Evolutionary conservation across 2,329 filamentous ascomycete genomes (phyloP), one percentile per base, ranked within the genome.

Genomic region (Aspergillus unguis): DNA sequence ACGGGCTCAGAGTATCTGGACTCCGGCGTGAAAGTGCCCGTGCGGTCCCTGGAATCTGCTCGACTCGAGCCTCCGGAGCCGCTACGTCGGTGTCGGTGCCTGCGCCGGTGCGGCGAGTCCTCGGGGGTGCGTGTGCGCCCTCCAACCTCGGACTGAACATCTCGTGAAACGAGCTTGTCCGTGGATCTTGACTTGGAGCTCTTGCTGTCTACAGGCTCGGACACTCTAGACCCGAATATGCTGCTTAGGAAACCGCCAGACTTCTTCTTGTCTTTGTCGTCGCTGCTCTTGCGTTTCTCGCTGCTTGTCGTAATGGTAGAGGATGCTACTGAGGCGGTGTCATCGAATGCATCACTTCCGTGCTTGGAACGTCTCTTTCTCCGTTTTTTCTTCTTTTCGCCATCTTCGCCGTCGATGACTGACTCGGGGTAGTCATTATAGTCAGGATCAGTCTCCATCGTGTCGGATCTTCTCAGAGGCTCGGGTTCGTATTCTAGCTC

Each of bases 161-260:
- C 68, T 8, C 65, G 65, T 45, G 65, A 62, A 17, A 58, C 52
- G 26, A 52, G 58, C 44, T 64, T 68, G 40, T 66, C 66, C 32
- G 64, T 61, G 48, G 64, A 63, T 3, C 55, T 60, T 6, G 42
- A 38, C 17, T 23, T 6, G 8, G 65, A 63, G 4, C 57, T 60
- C 32, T 55, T 59, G 45, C 52, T 58, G 43, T 61, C 65, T 35
- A 65, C 58, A 37, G 66, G 62, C 29, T 64, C 63, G 6, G 67
- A 66, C 3, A 69, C 68, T 48, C 65, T 65, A 8, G 71, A 71
- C 11, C 64, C 64, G 45, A 75, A 74, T n/a, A 75, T 55, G 51
- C 61, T 68, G 56, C 65, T 66, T 49, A 74, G 61, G 36, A 74
- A 66, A 9, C 70, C 63, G 33, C 66, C 62, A 44, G 63, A 55